Evolutionary conservation across 441 rosid species (phyloP), one percentile per base, ranked within the genome.

Genomic region (Arabidopsis hybrid): DNA sequence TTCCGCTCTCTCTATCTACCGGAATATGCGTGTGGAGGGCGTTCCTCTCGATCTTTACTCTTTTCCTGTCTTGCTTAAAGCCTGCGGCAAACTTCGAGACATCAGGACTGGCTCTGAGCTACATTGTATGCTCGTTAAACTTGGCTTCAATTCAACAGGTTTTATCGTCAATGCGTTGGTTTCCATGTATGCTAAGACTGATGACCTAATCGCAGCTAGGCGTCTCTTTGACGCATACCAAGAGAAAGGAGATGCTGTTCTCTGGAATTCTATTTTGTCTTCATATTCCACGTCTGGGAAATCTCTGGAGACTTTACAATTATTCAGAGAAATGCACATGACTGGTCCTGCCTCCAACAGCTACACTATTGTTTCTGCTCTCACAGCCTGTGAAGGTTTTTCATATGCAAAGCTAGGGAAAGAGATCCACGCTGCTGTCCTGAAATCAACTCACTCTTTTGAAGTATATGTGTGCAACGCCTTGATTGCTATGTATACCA

Each of bases 211-310:
- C 32, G 83, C 83, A 12, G 98, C 95, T 8, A 87, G 84, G 83
- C 85, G 67, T 72, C 71, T 92, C 55, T 91, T 95, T 72, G 86
- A 84, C 46, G 65, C 79, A 67, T 76, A 84, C 34, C 46, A 65
- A 60, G 86, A 72, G 16, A 84, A 78, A 77, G 78, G 78, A 17
- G 96, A 92, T 75, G 84, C 83, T 62, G 90, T 90, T 66, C 76
- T 87, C 10, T 92, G 98, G 99, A 92, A 89, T 78, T 92, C 97
- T 55, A 87, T 89, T 4, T 81, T 91, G 62, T 83, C 92, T 47
- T 91, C 91, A 0, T 88, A 84, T 78, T 85, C 91, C 42, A 46
- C 81, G 6, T 75, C 77, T 75, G 86, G 91, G 2, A 73, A 67
- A 67, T 75, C 81, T 59, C 26, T 42, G 4, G 92, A 89, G 87